These are phyloP conservation scores for Pichia sp. DNA, from an alignment of 1,139 yeast genomes.

Conservation along the genomic window DNA sequence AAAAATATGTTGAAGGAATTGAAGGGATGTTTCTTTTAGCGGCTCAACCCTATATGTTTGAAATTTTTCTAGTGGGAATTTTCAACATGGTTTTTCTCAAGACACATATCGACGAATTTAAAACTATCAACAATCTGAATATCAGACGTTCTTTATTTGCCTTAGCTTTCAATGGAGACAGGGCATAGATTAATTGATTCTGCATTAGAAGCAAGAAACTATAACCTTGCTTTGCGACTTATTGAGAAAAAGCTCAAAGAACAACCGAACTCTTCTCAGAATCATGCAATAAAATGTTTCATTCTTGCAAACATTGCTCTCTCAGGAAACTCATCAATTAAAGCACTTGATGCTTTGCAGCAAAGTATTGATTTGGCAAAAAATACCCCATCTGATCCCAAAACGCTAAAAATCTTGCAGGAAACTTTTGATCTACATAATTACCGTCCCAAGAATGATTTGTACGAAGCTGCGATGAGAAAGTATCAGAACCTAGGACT, in stretches of 20 bases:
- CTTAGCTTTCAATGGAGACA: constrained; percentile 11
- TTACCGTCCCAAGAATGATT: constrained; percentile 31
- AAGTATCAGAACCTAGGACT: constrained; percentile 44
- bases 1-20: too few species aligned
- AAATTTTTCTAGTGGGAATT: too few species aligned
- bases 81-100: too few species aligned
- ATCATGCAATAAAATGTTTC: constrained; percentile 31
- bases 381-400: constrained; percentile 48
- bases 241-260: constrained; percentile 44
- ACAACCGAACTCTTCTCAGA: constrained; percentile 42
- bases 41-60: too few species aligned
- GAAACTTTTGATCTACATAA: constrained; percentile 35
- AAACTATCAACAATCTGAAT: too few species aligned
- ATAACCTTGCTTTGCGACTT: constrained; percentile 43
- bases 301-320: constrained; percentile 8
- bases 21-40: too few species aligned
- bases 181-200: constrained; percentile 16
- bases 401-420: constrained; percentile 42
- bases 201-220: constrained; percentile 51
- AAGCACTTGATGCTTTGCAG: constrained; percentile 7
- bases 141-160: too few species aligned
- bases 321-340: constrained; percentile 1
- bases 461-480: constrained; percentile 51
- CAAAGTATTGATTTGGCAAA: constrained; percentile 34
- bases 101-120: too few species aligned